Base-by-base conservation (phyloP, 305 asterid species). In the Rubia tinctorum region DNA sequence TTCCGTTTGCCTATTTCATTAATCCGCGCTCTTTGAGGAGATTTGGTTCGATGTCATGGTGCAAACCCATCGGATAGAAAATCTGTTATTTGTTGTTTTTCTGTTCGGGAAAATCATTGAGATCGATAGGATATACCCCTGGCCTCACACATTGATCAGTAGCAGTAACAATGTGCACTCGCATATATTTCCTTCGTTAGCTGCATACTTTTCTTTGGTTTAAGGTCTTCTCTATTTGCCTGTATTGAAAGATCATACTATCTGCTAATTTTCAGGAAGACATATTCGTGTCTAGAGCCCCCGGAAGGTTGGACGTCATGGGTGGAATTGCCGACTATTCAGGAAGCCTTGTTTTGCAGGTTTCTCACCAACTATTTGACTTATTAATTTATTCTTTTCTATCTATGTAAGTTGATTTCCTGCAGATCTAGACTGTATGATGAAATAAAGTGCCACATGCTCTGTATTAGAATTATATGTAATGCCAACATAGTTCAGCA, bases 281-380 rank as follows among this genome's bases (percentile, higher is more conserved):
- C 74, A 84, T 95, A 60, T 89, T 82, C 78, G 97, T 95, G 78
- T 77, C 98, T 43, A 91, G 99, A 85, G 99, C 99, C 66, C 99
- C 99, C 79, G 99, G 99, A 83, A 88, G 99, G 81, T 84, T 95
- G 73, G 99, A 95, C 77, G 99, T 95, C 71, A 93, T 95, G 96
- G 99, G 99, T 70, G 99, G 99, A 78, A 93, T 95, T 78, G 99
- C 98, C 27, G 99, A 95, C 85, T 95, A 95, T 82, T 95, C 99
- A 51, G 99, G 99, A 73, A 91, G 99, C 85, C 97, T 95, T 78
- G 99, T 95, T 61, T 86, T 95, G 78, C 99, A 95, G 98, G 99
- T 95, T 77, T 4, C 74, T 66, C 70, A 69, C 25, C 65, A 18
- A 69, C 18, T 37, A 25, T 59, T 64, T 34, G 17, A 73, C 79